Conservation (phyloP, 495 filamentous ascomycete genomes). For the Lophium mytilinum region DNA sequence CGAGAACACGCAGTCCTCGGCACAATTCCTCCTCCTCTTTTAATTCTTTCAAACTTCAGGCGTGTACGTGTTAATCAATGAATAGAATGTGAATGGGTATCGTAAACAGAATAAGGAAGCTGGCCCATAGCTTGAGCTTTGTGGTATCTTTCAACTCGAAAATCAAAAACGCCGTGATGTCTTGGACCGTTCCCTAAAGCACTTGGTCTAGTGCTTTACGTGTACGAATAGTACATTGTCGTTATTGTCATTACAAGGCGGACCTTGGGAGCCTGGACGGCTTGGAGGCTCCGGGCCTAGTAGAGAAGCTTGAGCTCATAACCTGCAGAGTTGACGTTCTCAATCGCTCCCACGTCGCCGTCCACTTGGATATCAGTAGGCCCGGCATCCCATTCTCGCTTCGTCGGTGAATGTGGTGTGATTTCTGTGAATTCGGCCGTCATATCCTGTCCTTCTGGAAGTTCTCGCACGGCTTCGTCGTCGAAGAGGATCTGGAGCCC, state of each 20-base stretch:
- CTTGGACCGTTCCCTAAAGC: constrained; percentile 6
- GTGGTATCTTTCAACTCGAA: constrained; percentile 22
- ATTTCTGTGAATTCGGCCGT: constrained; percentile 51
- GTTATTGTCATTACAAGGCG: constrained; percentile 6
- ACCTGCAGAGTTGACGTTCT: constrained; percentile 29
- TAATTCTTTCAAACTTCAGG: neutral
- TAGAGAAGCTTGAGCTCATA: constrained; percentile 38
- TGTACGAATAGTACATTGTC: constrained; percentile 25
- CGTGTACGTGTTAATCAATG: neutral
- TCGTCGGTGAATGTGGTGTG: constrained; percentile 23
- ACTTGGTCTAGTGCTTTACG: constrained; percentile 10
- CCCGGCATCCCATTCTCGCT: constrained; percentile 36
- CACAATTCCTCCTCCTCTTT: neutral
- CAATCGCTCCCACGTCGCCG: constrained; percentile 28
- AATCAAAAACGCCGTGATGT: constrained; percentile 7
- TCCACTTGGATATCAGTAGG: constrained; percentile 36
- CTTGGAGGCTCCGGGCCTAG: constrained; percentile 10
- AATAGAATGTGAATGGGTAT: constrained; percentile 22
- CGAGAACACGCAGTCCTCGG: neutral
- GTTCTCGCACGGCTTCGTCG: constrained; percentile 78
- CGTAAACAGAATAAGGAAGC: constrained; percentile 10
- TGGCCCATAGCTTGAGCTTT: constrained; percentile 9
- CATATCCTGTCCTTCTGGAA: constrained; percentile 90
- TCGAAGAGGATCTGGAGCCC: constrained; percentile 82
- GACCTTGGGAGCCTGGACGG: neutral